Evolutionary conservation across 2,329 filamentous ascomycete genomes (phyloP).

Genomic region (Davidsoniella australis): DNA sequence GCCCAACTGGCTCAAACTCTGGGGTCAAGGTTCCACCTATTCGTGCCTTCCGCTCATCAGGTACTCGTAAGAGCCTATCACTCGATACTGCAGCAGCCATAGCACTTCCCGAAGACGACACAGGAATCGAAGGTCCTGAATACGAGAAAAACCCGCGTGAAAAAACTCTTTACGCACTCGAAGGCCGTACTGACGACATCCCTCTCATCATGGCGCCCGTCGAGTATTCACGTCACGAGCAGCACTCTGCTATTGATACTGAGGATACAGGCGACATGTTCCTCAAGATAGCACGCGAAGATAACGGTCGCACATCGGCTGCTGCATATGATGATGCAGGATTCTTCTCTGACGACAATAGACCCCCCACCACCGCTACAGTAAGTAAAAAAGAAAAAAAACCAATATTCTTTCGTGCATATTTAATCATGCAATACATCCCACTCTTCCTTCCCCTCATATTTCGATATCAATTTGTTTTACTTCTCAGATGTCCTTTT

Average conservation of each 20-base stretch:
- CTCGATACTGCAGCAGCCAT: conserved; percentile 35
- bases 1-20: conserved; percentile 16
- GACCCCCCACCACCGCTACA: background rate
- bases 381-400: conserved; percentile 26
- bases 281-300: conserved; percentile 39
- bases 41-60: conserved; percentile 38
- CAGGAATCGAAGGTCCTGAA: conserved; percentile 23
- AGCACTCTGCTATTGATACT: conserved; percentile 19
- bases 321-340: conserved; percentile 19
- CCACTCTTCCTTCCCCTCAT: conserved; percentile 2
- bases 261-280: conserved; percentile 44
- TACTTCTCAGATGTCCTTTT: conserved; percentile 6
- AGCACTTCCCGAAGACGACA: conserved; percentile 28
- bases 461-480: conserved; percentile 8
- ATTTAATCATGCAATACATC: background rate
- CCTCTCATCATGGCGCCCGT: conserved; percentile 6
- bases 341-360: conserved; percentile 11
- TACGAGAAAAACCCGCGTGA: conserved; percentile 24
- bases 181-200: conserved; percentile 25
- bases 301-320: conserved; percentile 24
- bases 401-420: background rate
- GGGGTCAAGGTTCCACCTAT: conserved; percentile 33
- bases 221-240: background rate
- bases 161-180: conserved; percentile 32
- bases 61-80: conserved; percentile 35